These are phyloP conservation scores for Cerrena zonata DNA, from an alignment of 1,284 basidiomycete genomes.

Conservation along the genomic window DNA sequence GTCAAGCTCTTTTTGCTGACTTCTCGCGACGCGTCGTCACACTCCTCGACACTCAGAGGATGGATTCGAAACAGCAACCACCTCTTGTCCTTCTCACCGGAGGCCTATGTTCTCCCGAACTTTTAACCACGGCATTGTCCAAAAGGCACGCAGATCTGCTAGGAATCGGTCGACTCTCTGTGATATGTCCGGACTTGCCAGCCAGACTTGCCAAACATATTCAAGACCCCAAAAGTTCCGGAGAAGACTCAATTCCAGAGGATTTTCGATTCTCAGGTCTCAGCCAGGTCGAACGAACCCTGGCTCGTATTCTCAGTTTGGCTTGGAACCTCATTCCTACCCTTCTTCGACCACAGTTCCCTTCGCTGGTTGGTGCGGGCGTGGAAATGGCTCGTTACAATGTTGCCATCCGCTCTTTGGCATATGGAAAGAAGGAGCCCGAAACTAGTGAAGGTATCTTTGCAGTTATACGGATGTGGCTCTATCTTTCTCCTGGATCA, in stretches of 20 bases:
- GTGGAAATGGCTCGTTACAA: conserved; percentile 22
- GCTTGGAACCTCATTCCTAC: conserved; percentile 16
- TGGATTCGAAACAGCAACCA: conserved; percentile 22
- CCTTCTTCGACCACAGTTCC: conserved; percentile 12
- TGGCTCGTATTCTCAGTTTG: conserved; percentile 8
- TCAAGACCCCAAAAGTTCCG: not conserved
- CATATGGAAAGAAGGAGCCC: conserved; percentile 14
- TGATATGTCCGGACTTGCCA: conserved; percentile 57
- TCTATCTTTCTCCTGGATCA: conserved; percentile 15
- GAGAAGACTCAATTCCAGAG: not conserved
- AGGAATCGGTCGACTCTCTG: conserved; percentile 69
- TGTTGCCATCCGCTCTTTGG: conserved; percentile 21
- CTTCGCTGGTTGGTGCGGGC: conserved; percentile 23
- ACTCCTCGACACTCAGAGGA: conserved; percentile 27
- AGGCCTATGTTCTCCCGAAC: conserved; percentile 60
- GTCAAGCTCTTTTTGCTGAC: conserved; percentile 58
- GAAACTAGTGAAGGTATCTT: conserved; percentile 17
- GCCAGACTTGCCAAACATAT: not conserved
- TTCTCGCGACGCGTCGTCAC: conserved; percentile 52
- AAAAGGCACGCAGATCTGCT: conserved; percentile 63
- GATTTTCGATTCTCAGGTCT: not conserved
- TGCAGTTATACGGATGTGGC: conserved; percentile 20
- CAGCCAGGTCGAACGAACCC: conserved; percentile 13
- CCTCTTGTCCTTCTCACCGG: conserved; percentile 79
- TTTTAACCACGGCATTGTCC: conserved; percentile 50